Percentiles rank a stretch among this genome's conserved stretches.
phyloP scores from a whole-genome alignment of 495 filamentous ascomycete species.

The Amorphotheca resinae region DNA sequence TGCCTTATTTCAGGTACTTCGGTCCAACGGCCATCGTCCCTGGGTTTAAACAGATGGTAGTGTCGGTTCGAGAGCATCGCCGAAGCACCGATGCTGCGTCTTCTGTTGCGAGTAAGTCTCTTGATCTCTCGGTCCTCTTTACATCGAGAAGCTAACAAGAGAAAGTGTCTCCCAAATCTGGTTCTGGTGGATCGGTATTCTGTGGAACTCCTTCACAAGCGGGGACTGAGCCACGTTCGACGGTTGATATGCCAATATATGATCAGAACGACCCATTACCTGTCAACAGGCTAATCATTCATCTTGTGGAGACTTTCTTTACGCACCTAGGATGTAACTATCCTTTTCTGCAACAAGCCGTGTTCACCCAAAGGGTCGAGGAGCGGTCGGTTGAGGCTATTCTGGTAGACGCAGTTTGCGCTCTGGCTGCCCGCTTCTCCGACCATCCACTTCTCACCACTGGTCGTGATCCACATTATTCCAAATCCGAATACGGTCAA shows the following conservation, averaged over 20 bases:
- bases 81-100: conserved; percentile 25
- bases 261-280: conserved; percentile 55
- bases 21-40: conserved; percentile 82
- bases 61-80: conserved; percentile 39
- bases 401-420: conserved; percentile 75
- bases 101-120: conserved; percentile 12
- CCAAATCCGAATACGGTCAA: conserved; percentile 44
- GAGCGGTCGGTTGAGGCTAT: conserved; percentile 74
- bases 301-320: conserved; percentile 69
- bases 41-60: conserved; percentile 86
- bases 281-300: conserved; percentile 57
- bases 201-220: conserved; percentile 9
- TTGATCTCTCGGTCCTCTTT: background rate
- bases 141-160: background rate
- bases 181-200: conserved; percentile 3
- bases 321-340: conserved; percentile 67
- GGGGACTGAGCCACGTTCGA: conserved; percentile 9
- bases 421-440: conserved; percentile 70
- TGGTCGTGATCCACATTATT: conserved; percentile 19
- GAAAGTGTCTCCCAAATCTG: conserved; percentile 17
- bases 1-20: conserved; percentile 82
- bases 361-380: conserved; percentile 56
- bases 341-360: conserved; percentile 59
- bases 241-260: conserved; percentile 58
- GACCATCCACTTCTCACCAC: conserved; percentile 45